Evolutionary conservation across 2,329 filamentous ascomycete species (phyloP).

Genomic region (Claviceps africana): DNA sequence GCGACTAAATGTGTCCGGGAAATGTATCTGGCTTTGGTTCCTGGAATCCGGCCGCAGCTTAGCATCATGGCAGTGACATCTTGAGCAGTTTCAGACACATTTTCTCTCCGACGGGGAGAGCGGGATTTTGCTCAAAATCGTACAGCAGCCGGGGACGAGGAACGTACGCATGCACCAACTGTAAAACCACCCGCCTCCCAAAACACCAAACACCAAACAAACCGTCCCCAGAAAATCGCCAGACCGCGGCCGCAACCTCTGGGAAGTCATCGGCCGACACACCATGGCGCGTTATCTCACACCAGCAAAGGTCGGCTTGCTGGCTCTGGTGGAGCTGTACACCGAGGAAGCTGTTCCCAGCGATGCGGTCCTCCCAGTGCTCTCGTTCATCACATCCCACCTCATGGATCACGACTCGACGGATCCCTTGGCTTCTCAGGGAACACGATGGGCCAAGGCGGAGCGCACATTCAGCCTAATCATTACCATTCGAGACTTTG

Average conservation of each 20-base stretch:
- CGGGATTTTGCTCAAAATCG: background rate
- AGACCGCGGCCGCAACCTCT: background rate
- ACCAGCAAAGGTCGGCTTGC: slow-evolving; percentile 73
- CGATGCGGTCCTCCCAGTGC: slow-evolving; percentile 56
- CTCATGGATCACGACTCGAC: slow-evolving; percentile 36
- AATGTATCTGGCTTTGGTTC: background rate
- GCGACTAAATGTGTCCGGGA: background rate
- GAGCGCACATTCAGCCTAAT: slow-evolving; percentile 38
- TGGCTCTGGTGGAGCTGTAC: slow-evolving; percentile 73
- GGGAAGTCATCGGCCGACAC: background rate
- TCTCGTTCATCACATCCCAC: slow-evolving; percentile 66
- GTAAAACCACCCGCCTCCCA: background rate
- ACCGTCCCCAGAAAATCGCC: background rate
- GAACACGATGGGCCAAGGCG: slow-evolving; percentile 31
- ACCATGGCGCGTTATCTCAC: slow-evolving; percentile 71
- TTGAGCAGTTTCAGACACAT: background rate
- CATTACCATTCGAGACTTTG: slow-evolving; percentile 43
- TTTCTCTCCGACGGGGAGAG: background rate
- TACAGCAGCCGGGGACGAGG: background rate
- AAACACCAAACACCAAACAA: background rate
- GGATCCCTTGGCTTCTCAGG: slow-evolving; percentile 15
- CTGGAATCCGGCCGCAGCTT: background rate
- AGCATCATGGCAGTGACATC: background rate
- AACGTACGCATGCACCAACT: background rate
- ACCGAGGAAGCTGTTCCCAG: slow-evolving; percentile 54